These are phyloP conservation scores for Diplodia mutila DNA, from an alignment of 2,329 filamentous ascomycete genomes.

Conservation along the genomic window DNA sequence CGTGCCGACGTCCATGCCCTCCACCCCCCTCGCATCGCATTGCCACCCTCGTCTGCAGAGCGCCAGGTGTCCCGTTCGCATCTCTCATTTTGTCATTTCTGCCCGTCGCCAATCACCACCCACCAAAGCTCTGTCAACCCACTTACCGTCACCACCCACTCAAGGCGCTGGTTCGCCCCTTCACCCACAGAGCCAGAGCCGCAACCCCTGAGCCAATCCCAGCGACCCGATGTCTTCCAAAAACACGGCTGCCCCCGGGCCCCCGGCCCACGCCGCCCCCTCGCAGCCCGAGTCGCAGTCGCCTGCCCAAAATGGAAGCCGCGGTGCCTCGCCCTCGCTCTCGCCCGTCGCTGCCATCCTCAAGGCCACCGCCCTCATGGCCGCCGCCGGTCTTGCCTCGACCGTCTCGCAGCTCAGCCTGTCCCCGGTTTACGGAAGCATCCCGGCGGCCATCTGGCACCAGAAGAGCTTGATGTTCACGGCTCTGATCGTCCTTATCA, in stretches of 20 bases:
- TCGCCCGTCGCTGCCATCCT: slow-evolving; percentile 31
- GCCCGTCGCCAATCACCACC: slow-evolving; percentile 19
- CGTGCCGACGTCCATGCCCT: neutral
- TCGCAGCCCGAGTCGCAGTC: neutral
- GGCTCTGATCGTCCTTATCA: slow-evolving; percentile 72
- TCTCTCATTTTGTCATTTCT: slow-evolving; percentile 8
- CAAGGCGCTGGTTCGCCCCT: slow-evolving; percentile 11
- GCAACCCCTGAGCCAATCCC: slow-evolving; percentile 5
- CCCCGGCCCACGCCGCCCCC: neutral
- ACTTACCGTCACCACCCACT: neutral
- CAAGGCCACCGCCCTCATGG: slow-evolving; percentile 49
- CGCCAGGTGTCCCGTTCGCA: slow-evolving; percentile 17
- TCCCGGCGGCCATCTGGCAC: slow-evolving; percentile 76
- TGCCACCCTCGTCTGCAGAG: slow-evolving; percentile 12
- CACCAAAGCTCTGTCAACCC: slow-evolving; percentile 13
- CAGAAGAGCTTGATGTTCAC: slow-evolving; percentile 65
- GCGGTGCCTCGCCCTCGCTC: neutral
- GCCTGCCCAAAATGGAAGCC: neutral
- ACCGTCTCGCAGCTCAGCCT: slow-evolving; percentile 75
- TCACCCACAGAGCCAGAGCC: neutral
- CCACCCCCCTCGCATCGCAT: slow-evolving; percentile 6
- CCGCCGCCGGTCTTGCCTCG: slow-evolving; percentile 66
- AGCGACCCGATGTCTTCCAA: slow-evolving; percentile 12
- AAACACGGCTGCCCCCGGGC: neutral
- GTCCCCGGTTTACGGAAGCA: slow-evolving; percentile 85